These are phyloP conservation scores for Pichia sp. DNA, from an alignment of 1,139 yeast genomes.

Conservation along the genomic window DNA sequence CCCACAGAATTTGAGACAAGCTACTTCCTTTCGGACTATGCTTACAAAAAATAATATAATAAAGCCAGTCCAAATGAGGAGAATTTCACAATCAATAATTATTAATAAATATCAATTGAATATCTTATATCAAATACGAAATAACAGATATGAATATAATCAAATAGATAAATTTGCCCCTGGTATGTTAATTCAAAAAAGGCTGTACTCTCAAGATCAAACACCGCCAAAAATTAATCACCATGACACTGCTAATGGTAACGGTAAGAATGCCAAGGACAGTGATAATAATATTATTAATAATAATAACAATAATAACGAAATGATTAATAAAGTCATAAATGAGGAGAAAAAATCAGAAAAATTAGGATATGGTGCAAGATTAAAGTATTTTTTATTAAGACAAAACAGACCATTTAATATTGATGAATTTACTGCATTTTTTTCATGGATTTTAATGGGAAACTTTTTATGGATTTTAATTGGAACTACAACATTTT, in stretches of 20 bases:
- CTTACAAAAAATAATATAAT: too few species aligned
- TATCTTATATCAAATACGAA: too few species aligned
- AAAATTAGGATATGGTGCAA: constrained; percentile 27
- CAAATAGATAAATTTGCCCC: too few species aligned
- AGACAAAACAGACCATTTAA: constrained; percentile 67
- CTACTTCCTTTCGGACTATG: too few species aligned
- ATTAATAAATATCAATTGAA: too few species aligned
- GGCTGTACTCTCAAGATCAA: too few species aligned
- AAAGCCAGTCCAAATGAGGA: too few species aligned
- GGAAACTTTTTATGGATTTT: constrained; percentile 78
- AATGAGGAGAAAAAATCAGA: background rate
- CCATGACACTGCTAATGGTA: background rate
- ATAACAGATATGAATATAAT: too few species aligned
- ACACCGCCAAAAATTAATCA: background rate
- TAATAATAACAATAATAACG: background rate
- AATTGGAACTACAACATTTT: constrained; percentile 85
- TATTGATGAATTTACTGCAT: constrained; percentile 82
- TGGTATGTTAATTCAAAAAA: too few species aligned
- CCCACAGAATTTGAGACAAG: too few species aligned
- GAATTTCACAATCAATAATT: too few species aligned
- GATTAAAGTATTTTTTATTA: constrained; percentile 61
- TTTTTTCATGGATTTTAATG: constrained; percentile 85
- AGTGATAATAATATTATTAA: background rate
- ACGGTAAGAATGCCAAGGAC: background rate
- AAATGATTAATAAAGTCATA: too few species aligned